These are phyloP conservation scores for Candida golubevii DNA, from an alignment of 805 yeast species.

Conservation along the genomic window DNA sequence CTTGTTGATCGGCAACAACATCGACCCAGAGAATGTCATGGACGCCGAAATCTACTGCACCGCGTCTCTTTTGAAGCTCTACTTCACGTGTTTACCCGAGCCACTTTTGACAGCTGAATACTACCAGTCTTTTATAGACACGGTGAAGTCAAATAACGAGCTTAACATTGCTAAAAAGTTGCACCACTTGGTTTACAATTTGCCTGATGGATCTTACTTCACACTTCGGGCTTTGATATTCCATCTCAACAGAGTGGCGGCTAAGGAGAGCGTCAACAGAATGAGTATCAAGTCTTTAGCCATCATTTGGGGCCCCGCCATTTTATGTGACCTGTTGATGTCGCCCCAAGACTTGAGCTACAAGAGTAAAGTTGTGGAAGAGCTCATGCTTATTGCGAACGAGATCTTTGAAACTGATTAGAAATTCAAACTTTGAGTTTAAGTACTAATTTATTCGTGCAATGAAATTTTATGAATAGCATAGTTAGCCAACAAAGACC, in stretches of 20 bases:
- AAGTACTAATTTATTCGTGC: background rate
- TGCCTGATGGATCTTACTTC: conserved; percentile 94
- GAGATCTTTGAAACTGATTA: conserved; percentile 53
- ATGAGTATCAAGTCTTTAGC: conserved; percentile 82
- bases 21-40: conserved; percentile 42
- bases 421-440: background rate
- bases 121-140: conserved; percentile 59
- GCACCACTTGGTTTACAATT: conserved; percentile 81
- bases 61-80: conserved; percentile 82
- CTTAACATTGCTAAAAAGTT: conserved; percentile 61
- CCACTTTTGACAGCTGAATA: conserved; percentile 70
- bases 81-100: conserved; percentile 81
- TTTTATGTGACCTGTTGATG: conserved; percentile 62
- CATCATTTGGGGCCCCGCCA: conserved; percentile 92
- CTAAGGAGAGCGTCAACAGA: conserved; percentile 58
- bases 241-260: conserved; percentile 74
- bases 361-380: conserved; percentile 77
- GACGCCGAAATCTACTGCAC: conserved; percentile 84
- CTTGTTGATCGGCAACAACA: conserved; percentile 38
- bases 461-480: too few species aligned
- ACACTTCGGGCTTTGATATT: conserved; percentile 80
- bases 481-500: too few species aligned
- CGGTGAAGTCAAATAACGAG: conserved; percentile 51
- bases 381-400: conserved; percentile 74
- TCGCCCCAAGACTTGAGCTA: conserved; percentile 70